phyloP scores from a whole-genome alignment of 495 filamentous ascomycete species.

The Entonaema liquescens region DNA sequence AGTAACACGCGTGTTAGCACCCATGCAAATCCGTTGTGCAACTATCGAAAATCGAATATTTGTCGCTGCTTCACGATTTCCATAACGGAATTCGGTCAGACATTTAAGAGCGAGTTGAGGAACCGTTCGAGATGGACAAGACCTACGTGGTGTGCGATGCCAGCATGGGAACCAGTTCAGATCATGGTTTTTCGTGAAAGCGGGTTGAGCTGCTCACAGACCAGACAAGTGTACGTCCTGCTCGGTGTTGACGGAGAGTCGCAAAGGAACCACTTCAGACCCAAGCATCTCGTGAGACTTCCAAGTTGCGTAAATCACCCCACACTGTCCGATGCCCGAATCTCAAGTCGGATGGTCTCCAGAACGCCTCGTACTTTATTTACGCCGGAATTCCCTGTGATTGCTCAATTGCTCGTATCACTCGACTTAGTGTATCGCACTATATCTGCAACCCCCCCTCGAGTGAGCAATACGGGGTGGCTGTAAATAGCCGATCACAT shows the following conservation, averaged over 20 bases:
- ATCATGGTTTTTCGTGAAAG: conserved; percentile 26
- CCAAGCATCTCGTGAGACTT: conserved; percentile 35
- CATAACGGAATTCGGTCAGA: neutral
- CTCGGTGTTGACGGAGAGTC: conserved; percentile 26
- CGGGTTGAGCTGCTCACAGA: conserved; percentile 20
- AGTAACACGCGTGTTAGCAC: neutral
- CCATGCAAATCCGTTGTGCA: neutral
- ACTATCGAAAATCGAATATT: neutral
- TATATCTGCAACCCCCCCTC: conserved; percentile 24
- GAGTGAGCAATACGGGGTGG: conserved; percentile 37
- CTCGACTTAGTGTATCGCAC: conserved; percentile 34
- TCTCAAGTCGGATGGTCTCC: conserved; percentile 35
- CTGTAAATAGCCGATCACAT: conserved; percentile 38
- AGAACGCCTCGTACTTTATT: conserved; percentile 36
- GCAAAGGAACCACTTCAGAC: conserved; percentile 22
- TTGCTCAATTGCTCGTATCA: conserved; percentile 45
- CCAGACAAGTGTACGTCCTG: conserved; percentile 2
- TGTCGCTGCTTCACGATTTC: neutral
- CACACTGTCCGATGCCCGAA: conserved; percentile 37
- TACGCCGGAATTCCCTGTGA: conserved; percentile 33
- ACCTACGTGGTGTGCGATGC: conserved; percentile 13
- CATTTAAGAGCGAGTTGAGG: neutral
- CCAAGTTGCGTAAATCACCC: conserved; percentile 33
- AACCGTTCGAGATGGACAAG: neutral
- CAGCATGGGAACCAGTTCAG: conserved; percentile 17